Conservation (phyloP, 2,329 filamentous ascomycete genomes). For the Pseudogymnoascus sp. region DNA sequence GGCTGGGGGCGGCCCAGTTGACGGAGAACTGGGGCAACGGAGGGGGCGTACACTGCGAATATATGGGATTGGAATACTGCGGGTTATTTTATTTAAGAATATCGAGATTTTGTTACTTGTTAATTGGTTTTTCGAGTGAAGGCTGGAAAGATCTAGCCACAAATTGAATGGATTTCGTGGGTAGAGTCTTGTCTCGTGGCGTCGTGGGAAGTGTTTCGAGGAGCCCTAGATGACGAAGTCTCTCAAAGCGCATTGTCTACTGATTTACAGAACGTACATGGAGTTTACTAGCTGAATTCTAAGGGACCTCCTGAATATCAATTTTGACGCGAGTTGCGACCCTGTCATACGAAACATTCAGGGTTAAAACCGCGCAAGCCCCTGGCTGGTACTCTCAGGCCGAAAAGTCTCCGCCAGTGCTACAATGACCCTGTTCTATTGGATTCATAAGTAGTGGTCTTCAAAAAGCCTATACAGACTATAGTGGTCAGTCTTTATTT, state of each 20-base stretch:
- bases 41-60: neutral
- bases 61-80: neutral
- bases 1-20: neutral
- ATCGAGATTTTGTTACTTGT: neutral
- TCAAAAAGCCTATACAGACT: neutral
- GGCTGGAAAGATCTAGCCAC: neutral
- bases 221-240: neutral
- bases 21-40: neutral
- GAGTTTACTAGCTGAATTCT: neutral
- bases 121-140: neutral
- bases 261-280: neutral
- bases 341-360: neutral
- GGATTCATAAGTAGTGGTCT: neutral
- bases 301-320: conserved; percentile 5
- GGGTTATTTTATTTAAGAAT: neutral
- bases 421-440: neutral
- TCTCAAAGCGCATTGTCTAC: neutral
- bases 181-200: neutral
- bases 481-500: neutral
- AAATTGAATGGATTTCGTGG: neutral
- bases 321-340: neutral
- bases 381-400: neutral
- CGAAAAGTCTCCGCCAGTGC: neutral
- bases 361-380: neutral
- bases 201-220: neutral